These are phyloP conservation scores for Raffaelea ambrosiae DNA, from an alignment of 2,329 filamentous ascomycete genomes.

Conservation along the genomic window DNA sequence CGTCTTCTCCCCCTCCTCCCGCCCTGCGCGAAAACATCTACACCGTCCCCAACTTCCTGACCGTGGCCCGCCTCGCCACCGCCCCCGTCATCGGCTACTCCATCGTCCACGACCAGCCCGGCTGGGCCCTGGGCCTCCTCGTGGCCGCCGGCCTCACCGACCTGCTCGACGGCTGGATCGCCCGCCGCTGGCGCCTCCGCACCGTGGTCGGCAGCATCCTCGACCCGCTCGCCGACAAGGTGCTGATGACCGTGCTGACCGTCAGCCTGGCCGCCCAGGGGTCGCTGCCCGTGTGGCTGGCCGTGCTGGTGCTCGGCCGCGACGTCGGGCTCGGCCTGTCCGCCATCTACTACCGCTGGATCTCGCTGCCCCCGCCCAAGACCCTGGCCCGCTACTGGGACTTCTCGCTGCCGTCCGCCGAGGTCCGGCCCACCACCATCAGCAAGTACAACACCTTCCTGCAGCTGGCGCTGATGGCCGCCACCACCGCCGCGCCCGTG, in stretches of 20 bases:
- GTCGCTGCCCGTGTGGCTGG: slow-evolving; percentile 77
- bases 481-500: slow-evolving; percentile 73
- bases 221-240: slow-evolving; percentile 95
- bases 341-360: slow-evolving; percentile 93
- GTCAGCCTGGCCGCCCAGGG: slow-evolving; percentile 79
- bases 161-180: slow-evolving; percentile 88
- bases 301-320: slow-evolving; percentile 80
- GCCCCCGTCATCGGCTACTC: slow-evolving; percentile 84
- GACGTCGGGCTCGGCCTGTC: slow-evolving; percentile 76
- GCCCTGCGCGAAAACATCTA: slow-evolving; percentile 81
- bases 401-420: slow-evolving; percentile 81
- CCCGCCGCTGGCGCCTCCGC: slow-evolving; percentile 75
- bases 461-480: slow-evolving; percentile 78
- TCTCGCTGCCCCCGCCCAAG: slow-evolving; percentile 86
- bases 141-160: slow-evolving; percentile 88
- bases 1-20: background rate
- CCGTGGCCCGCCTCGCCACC: slow-evolving; percentile 72
- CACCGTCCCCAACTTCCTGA: slow-evolving; percentile 90
- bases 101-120: slow-evolving; percentile 73
- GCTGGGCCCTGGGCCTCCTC: slow-evolving; percentile 75
- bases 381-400: slow-evolving; percentile 94
- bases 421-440: slow-evolving; percentile 74
- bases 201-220: slow-evolving; percentile 94
- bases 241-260: slow-evolving; percentile 87
- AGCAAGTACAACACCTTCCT: slow-evolving; percentile 92